phyloP scores from a whole-genome alignment of 2,329 filamentous ascomycete genomes.

The Orbilia oligospora region DNA sequence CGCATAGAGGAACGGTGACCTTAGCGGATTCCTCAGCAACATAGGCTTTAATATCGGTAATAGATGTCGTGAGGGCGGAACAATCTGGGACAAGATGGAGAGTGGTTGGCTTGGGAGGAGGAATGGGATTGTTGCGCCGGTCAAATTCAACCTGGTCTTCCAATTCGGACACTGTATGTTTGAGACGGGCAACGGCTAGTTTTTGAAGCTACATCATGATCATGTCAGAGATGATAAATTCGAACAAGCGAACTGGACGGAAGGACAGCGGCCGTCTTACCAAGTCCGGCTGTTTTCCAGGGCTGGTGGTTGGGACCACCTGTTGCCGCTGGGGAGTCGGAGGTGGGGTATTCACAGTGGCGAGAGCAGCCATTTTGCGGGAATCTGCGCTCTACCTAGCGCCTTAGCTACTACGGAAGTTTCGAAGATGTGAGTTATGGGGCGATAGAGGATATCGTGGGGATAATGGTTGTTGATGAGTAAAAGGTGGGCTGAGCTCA shows the following conservation, averaged over 20 bases:
- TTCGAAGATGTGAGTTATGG: background rate
- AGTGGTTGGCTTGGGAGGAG: constrained; percentile 67
- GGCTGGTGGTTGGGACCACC: constrained; percentile 20
- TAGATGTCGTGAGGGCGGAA: constrained; percentile 71
- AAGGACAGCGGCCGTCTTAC: constrained; percentile 5
- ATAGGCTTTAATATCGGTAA: constrained; percentile 72
- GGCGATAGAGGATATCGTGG: too few species aligned
- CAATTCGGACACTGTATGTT: constrained; percentile 64
- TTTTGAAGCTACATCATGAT: constrained; percentile 62
- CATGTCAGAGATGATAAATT: background rate
- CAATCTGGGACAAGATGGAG: constrained; percentile 72
- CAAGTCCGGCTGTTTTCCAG: constrained; percentile 46
- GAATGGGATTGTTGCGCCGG: constrained; percentile 57
- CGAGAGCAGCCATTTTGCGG: constrained; percentile 34
- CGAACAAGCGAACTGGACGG: background rate
- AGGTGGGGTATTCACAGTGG: constrained; percentile 50
- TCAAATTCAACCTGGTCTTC: constrained; percentile 64
- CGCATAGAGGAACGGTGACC: constrained; percentile 71
- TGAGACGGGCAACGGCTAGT: constrained; percentile 64
- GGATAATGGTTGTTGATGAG: too few species aligned
- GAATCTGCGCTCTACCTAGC: background rate
- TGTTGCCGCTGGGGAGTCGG: constrained; percentile 40
- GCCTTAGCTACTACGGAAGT: background rate
- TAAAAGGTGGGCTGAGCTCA: background rate
- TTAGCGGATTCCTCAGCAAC: constrained; percentile 70